These are phyloP conservation scores for Senna siamea DNA, from an alignment of 306 rosid species.

Conservation along the genomic window DNA sequence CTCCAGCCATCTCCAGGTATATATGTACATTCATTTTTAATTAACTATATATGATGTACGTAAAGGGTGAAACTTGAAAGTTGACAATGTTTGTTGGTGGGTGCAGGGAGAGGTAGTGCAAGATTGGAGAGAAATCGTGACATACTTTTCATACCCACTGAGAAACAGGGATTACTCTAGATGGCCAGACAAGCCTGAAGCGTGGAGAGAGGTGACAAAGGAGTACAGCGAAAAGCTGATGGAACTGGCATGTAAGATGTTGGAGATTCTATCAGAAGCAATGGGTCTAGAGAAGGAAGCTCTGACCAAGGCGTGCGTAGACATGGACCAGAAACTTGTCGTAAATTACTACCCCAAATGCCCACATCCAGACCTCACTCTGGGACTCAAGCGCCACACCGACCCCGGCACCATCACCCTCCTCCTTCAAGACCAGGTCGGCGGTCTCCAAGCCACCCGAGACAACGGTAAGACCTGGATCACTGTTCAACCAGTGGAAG, in stretches of 20 bases:
- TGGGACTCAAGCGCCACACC: conserved; percentile 81
- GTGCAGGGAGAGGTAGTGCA: conserved; percentile 74
- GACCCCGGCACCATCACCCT: conserved; percentile 85
- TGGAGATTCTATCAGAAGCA: conserved; percentile 73
- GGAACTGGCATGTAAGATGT: conserved; percentile 63
- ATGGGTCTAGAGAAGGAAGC: conserved; percentile 82
- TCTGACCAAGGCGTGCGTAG: conserved; percentile 68
- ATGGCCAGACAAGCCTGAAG: conserved; percentile 89
- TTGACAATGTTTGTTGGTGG: no score
- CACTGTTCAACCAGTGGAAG: conserved; percentile 74
- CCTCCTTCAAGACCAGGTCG: conserved; percentile 74
- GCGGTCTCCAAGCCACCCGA: conserved; percentile 81
- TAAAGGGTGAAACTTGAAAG: no score
- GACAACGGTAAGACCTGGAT: conserved; percentile 75
- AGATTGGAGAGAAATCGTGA: conserved; percentile 87
- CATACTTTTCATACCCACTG: conserved; percentile 69
- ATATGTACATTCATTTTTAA: no score
- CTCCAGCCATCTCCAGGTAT: conserved; percentile 88
- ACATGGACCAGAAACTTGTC: conserved; percentile 85
- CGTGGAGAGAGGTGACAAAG: conserved; percentile 62
- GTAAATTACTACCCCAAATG: conserved; percentile 82
- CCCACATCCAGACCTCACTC: conserved; percentile 77
- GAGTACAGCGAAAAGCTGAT: conserved; percentile 68
- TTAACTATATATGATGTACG: no score
- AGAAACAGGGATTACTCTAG: conserved; percentile 55